Evolutionary conservation across 1,284 basidiomycete genomes (phyloP), one percentile per base, ranked within the genome.

Genomic region (Tilletia setariae): DNA sequence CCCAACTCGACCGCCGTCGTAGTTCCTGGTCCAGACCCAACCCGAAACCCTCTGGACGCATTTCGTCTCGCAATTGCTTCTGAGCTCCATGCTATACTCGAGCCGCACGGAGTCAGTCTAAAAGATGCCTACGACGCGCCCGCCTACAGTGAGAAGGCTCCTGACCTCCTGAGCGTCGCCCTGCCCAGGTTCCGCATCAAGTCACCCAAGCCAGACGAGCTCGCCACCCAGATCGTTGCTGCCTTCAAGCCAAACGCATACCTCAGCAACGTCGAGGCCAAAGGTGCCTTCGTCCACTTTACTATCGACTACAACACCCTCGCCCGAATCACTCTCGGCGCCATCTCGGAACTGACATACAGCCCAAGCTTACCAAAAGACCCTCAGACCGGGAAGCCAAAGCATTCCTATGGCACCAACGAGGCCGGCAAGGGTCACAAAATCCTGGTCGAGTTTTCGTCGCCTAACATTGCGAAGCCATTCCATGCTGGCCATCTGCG

Each of bases 401-500:
- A 30, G 28, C 43, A 25, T 32, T 28, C 64, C 1, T 82, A 82
- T 72, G 80, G 80, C 25, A 74, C 80, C 51, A 82, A 82, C 74
- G 66, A 66, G 2, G 70, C 74, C 40, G 80, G 79, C 28, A 69
- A 72, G 56, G 79, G 79, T 65, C 80, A 82, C 68, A 69, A 69
- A 59, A 68, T 76, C 63, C 73, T 82, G 76, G 91, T 87, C 73
- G 87, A 98, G 83, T 98, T 94, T 84, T 96, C 93, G 0, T 93
- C 91, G 3, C 94, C 95, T 21, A 98, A 99, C 83, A 98, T 98
- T 80, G 95, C 96, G 46, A 99, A 99, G 83, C 91, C 91, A 4
- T 98, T 98, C 88, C 95, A 98, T 80, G 94, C 97, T 68, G 96
- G 96, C 19, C 95, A 98, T 83, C 85, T 98, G 72, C 88, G 96